Base-by-base conservation (phyloP, 116 monocot species). In the Dioscorea cayenensis region DNA sequence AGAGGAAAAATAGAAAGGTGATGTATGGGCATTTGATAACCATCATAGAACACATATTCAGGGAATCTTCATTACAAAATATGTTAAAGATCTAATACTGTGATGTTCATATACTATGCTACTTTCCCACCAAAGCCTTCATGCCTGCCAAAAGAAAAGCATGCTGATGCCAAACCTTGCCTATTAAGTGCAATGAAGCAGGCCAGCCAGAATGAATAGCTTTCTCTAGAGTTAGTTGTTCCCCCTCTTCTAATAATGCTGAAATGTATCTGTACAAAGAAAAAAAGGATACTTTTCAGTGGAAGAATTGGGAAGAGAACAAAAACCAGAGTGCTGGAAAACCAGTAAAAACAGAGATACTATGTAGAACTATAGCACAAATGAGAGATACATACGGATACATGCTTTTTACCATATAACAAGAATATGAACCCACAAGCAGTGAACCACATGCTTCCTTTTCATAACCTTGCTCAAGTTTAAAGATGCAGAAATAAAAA, bases 181-280 rank as follows among this genome's bases (percentile, higher is more conserved):
- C 97, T 75, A 97, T 93, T 75, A 97, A 83, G 76, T 97, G 97
- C 51, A 97, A 79, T 49, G 90, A 90, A 81, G 90, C 93, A 67
- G 97, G 97, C 97, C 93, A 97, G 59, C 93, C 93, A 75, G 79
- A 81, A 81, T 51, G 66, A 72, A 88, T 65, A 72, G 97, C 97
- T 50, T 75, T 84, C 70, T 93, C 77, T 75, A 97, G 76, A 80
- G 74, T 82, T 72, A 86, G 83, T 35, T 85, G 69, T 62, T 85
- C 90, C 14, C 71, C 86, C 61, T 90, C 83, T 59, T 86, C 80
- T 51, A 85, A 73, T 50, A 97, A 84, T 68, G 97, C 97, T 73
- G 97, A 93, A 77, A 97, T 77, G 80, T 97, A 97, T 68, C 97
- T 97, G 66, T 49, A 50, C 16, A 68, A 6, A 8, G 63, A 23